Percentiles rank a stretch among this genome's conserved stretches.
phyloP scores from a whole-genome alignment of 306 rosid genomes.

The Rubus idaeus region DNA sequence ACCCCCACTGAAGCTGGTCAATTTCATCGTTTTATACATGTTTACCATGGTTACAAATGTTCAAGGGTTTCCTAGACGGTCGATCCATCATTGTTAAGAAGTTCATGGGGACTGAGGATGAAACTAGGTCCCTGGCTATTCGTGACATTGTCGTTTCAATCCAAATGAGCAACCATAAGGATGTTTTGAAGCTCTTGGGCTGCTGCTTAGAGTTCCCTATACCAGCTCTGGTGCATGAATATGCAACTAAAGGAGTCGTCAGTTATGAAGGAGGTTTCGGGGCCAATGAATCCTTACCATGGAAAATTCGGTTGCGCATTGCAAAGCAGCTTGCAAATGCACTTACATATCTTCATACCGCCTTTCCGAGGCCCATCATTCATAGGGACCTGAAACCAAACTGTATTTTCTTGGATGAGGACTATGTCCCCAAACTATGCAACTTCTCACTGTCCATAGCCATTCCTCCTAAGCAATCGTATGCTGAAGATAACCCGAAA shows the following conservation, averaged over 20 bases:
- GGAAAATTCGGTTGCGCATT: not conserved
- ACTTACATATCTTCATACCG: conserved; percentile 2
- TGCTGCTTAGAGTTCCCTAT: not conserved
- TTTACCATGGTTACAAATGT: conserved; percentile 1
- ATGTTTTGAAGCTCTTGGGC: not conserved
- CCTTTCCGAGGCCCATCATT: not conserved
- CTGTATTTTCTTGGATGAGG: conserved; percentile 1
- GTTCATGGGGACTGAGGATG: conserved; percentile 1
- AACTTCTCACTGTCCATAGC: not conserved
- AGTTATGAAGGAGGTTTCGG: not conserved
- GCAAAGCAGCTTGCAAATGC: conserved; percentile 2
- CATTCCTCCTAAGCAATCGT: not conserved
- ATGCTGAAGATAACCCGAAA: conserved; percentile 3
- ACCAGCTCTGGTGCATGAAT: conserved; percentile 2
- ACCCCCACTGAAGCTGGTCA: not conserved
- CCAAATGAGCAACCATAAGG: not conserved
- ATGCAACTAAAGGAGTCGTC: not conserved
- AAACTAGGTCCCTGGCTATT: not conserved
- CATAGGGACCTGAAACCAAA: not conserved
- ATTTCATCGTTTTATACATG: not conserved
- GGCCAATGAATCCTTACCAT: not conserved
- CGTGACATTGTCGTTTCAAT: conserved; percentile 2
- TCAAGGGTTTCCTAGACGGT: not conserved
- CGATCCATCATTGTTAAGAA: not conserved
- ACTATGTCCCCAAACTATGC: not conserved